A percentile compares a stretch with the other conserved stretches of the same genome.
These are phyloP conservation scores for Colletotrichum liaoningense DNA, from an alignment of 2,329 filamentous ascomycete species.

Conservation along the genomic window DNA sequence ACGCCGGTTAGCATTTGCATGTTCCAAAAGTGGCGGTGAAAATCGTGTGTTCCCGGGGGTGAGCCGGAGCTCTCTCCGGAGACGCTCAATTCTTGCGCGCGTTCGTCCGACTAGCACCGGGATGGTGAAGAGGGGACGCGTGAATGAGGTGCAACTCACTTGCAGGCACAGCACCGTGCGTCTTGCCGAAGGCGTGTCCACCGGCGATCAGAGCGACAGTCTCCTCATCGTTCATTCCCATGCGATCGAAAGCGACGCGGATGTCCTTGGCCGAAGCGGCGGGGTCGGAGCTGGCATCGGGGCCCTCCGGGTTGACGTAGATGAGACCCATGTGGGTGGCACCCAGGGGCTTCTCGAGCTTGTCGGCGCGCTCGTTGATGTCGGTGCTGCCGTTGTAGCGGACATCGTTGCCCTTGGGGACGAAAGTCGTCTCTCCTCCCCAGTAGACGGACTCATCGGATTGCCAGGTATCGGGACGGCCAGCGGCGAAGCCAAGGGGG, in stretches of 20 bases:
- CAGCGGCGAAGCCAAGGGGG: slow-evolving; percentile 79
- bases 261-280: slow-evolving; percentile 78
- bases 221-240: slow-evolving; percentile 88
- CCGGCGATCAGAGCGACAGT: slow-evolving; percentile 83
- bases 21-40: neutral
- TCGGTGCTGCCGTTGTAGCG: slow-evolving; percentile 65
- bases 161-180: slow-evolving; percentile 72
- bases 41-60: neutral
- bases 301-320: slow-evolving; percentile 85
- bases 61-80: neutral
- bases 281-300: slow-evolving; percentile 78
- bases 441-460: slow-evolving; percentile 82
- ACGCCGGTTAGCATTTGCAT: slow-evolving; percentile 7
- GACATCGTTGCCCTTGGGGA: slow-evolving; percentile 73
- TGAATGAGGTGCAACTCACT: slow-evolving; percentile 13
- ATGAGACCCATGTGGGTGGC: slow-evolving; percentile 82
- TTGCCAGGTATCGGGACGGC: slow-evolving; percentile 79
- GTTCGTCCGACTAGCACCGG: neutral
- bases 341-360: slow-evolving; percentile 74
- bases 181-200: slow-evolving; percentile 85
- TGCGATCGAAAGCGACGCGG: slow-evolving; percentile 78
- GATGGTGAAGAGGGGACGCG: neutral
- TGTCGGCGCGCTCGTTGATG: slow-evolving; percentile 32
- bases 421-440: slow-evolving; percentile 79
- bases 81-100: neutral